Evolutionary conservation across 192 early-diverging fungal genomes (phyloP), one percentile per base, ranked within the genome.

Genomic region (Chytriomyces hyalinus): DNA sequence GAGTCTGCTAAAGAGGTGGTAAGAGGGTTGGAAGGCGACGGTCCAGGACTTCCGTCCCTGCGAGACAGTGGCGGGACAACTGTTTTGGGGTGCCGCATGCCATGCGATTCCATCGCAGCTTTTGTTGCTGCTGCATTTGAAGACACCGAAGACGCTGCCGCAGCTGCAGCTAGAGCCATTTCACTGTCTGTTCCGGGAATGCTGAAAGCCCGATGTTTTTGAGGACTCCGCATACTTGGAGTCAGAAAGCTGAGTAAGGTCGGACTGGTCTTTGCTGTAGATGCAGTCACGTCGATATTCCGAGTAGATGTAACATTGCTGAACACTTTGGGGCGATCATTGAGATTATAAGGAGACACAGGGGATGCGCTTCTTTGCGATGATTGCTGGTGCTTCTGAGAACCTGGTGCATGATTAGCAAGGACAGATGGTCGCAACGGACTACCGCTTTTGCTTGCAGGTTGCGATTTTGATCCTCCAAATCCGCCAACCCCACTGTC

Each of bases 121-220:
- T 20, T 64, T 4, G 62, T 11, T 4, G n/a, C 62, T 8, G 24
- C 17, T 64, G 20, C 36, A 59, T 15, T n/a, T 59, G 57, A 59
- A 59, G 57, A 59, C 20, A 36, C 62, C 13, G 62, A 11, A 26
- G 62, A 20, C n/a, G 22, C 22, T 64, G 22, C 26, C 2, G 69
- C 69, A 0, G 69, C 69, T 7, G 48, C 69, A 15, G 69, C 69
- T 4, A 51, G 49, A 8, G 48, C 17, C 36, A 44, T 71, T 45
- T 71, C 69, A 5, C 49, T 44, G 24, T 60, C 57, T 9, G 69
- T 71, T 57, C 69, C 69, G 10, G 69, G 69, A 26, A 71, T 71
- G 44, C 69, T 71, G 69, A 71, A 71, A 4, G 69, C 69, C n/a
- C 69, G 69, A 45, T 71, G 69, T 45, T 71, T 71, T 60, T 49